Conservation (phyloP, 176 grass and related monocot species). For the Musa acuminata region DNA sequence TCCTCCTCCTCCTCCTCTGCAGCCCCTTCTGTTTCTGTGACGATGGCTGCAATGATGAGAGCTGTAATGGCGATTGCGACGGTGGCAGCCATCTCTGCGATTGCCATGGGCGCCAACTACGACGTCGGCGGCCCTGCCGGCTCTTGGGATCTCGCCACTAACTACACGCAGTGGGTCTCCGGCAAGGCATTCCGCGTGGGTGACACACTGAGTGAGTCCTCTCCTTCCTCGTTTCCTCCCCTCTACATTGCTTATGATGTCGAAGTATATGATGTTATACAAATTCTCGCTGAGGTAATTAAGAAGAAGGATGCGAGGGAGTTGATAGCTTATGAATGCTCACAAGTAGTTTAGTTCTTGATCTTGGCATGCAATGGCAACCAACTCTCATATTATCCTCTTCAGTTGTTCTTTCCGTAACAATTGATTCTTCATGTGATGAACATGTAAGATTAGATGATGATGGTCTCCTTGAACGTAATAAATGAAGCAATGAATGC, state of each 20-base stretch:
- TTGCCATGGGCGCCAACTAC: constrained; percentile 34
- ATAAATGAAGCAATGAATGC: too few relatives aligned
- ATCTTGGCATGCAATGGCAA: background rate
- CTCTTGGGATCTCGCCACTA: constrained; percentile 53
- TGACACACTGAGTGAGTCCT: constrained; percentile 45
- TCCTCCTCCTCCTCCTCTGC: background rate
- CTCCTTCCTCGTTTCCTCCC: background rate
- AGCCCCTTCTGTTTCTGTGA: background rate
- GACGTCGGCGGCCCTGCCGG: constrained; percentile 54
- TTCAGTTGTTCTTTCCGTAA: background rate
- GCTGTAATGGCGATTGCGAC: background rate
- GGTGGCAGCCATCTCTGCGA: constrained; percentile 4
- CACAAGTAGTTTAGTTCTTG: background rate
- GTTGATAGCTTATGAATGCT: too few relatives aligned
- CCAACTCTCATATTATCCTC: background rate
- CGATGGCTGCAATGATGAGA: constrained; percentile 4
- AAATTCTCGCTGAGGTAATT: too few relatives aligned
- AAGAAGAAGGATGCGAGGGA: too few relatives aligned
- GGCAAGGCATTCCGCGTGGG: constrained; percentile 36
- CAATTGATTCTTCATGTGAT: background rate
- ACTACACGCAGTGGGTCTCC: constrained; percentile 49
- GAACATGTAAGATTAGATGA: too few relatives aligned
- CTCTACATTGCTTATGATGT: background rate
- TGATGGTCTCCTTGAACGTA: too few relatives aligned
- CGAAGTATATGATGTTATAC: too few relatives aligned